A percentile compares a stretch with the other conserved stretches of the same genome.
These are phyloP conservation scores for Symbiotaphrina buchneri DNA, from an alignment of 495 filamentous ascomycete species.

Conservation along the genomic window DNA sequence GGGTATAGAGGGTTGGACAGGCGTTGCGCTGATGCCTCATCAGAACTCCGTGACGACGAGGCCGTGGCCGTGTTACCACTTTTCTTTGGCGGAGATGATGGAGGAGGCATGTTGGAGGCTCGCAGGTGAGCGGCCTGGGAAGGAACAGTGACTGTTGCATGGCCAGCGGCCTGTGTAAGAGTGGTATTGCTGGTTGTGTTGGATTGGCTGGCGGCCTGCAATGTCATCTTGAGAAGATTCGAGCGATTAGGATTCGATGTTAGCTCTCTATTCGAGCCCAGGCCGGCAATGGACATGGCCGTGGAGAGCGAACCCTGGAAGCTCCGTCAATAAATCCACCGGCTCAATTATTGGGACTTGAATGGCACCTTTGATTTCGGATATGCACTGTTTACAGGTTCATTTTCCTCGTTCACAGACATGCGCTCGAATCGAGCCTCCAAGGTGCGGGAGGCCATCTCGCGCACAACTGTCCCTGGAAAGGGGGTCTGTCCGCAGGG, in stretches of 20 bases:
- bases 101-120: slow-evolving; percentile 19
- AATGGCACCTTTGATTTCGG: slow-evolving; percentile 45
- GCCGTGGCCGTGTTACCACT: slow-evolving; percentile 10
- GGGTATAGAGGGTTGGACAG: slow-evolving; percentile 31
- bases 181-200: slow-evolving; percentile 25
- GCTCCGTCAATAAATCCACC: slow-evolving; percentile 11
- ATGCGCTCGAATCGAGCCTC: slow-evolving; percentile 68
- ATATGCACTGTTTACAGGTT: slow-evolving; percentile 25
- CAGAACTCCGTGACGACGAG: slow-evolving; percentile 21
- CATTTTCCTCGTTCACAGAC: slow-evolving; percentile 65
- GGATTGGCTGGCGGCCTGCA: slow-evolving; percentile 45
- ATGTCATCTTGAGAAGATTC: slow-evolving; percentile 59
- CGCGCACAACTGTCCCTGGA: not conserved
- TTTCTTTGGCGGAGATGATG: slow-evolving; percentile 14
- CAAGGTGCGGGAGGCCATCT: slow-evolving; percentile 35
- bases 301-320: slow-evolving; percentile 22
- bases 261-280: slow-evolving; percentile 25
- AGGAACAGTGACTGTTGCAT: slow-evolving; percentile 33
- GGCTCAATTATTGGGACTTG: not conserved
- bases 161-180: slow-evolving; percentile 12
- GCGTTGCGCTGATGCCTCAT: slow-evolving; percentile 25
- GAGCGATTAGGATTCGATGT: slow-evolving; percentile 35
- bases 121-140: slow-evolving; percentile 40
- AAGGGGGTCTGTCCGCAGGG: no score
- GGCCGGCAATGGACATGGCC: slow-evolving; percentile 25